Conservation (phyloP, 106 monocot genomes). For the Acorus calamus region DNA sequence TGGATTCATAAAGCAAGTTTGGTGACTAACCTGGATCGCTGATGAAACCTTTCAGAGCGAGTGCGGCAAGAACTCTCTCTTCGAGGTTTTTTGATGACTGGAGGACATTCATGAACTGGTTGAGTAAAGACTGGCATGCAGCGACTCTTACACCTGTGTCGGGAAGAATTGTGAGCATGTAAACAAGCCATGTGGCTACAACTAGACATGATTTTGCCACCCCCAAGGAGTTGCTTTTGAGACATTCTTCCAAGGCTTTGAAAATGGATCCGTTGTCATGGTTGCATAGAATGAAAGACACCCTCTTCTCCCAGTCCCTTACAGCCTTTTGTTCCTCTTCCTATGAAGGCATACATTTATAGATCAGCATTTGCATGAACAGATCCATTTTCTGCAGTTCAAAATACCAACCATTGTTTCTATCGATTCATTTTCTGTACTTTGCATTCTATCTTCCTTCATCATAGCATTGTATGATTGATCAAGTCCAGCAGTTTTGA, state of each 20-base stretch:
- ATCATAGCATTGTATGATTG: constrained; percentile 7
- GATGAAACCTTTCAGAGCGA: constrained; percentile 35
- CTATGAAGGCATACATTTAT: constrained; percentile 16
- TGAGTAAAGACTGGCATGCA: constrained; percentile 30
- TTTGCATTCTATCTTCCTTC: constrained; percentile 17
- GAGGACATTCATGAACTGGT: constrained; percentile 31
- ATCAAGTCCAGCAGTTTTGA: constrained; percentile 39
- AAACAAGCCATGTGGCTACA: constrained; percentile 29
- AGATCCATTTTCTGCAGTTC: no score
- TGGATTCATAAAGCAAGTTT: not conserved
- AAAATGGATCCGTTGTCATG: constrained; percentile 52
- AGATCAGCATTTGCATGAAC: not conserved
- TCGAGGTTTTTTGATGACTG: constrained; percentile 33
- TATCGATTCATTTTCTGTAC: not conserved
- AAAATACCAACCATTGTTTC: constrained; percentile 1
- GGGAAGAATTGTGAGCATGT: constrained; percentile 36
- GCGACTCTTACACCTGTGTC: constrained; percentile 31
- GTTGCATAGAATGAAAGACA: constrained; percentile 44
- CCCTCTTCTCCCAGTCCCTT: constrained; percentile 35
- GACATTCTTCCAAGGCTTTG: constrained; percentile 43
- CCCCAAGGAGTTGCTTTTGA: constrained; percentile 35
- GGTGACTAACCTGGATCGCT: constrained; percentile 31
- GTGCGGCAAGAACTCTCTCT: constrained; percentile 31
- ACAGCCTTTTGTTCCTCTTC: constrained; percentile 37
- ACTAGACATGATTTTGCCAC: constrained; percentile 41